Evolutionary conservation across 345 rosid genomes (phyloP).

Genomic region (Murraya koenigii): DNA sequence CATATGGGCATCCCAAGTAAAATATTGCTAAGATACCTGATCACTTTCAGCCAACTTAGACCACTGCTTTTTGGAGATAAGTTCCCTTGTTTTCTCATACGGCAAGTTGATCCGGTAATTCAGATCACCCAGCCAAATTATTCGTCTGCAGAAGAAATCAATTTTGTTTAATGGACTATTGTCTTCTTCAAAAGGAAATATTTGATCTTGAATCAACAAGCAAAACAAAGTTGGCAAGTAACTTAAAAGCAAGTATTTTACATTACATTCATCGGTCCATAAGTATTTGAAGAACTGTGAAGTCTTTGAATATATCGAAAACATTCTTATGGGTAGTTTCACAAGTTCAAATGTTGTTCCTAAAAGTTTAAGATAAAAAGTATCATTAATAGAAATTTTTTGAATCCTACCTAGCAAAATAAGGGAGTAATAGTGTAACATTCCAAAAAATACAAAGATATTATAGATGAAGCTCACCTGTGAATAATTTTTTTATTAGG

Average conservation of each 20-base stretch:
- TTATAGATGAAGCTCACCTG: background rate
- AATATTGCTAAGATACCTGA: constrained; percentile 50
- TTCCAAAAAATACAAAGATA: background rate
- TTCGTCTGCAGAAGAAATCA: constrained; percentile 52
- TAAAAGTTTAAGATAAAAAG: background rate
- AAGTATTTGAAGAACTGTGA: background rate
- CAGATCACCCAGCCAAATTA: constrained; percentile 93
- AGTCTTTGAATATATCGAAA: no score
- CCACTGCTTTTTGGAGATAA: constrained; percentile 68
- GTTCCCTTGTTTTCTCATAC: constrained; percentile 60
- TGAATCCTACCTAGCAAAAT: background rate
- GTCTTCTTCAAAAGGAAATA: background rate
- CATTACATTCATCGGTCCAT: background rate
- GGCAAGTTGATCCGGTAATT: constrained; percentile 82
- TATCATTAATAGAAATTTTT: background rate
- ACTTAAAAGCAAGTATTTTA: background rate
- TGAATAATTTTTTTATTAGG: background rate
- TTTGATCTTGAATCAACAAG: background rate
- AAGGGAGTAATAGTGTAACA: background rate
- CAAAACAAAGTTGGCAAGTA: constrained; percentile 4
- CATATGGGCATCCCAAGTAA: background rate
- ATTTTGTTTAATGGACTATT: constrained; percentile 6
- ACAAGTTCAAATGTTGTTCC: background rate
- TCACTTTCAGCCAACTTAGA: constrained; percentile 63
- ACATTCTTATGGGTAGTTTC: background rate